These are phyloP conservation scores for Tagetes erecta DNA, from an alignment of 129 eudicot genomes.

Conservation along the genomic window DNA sequence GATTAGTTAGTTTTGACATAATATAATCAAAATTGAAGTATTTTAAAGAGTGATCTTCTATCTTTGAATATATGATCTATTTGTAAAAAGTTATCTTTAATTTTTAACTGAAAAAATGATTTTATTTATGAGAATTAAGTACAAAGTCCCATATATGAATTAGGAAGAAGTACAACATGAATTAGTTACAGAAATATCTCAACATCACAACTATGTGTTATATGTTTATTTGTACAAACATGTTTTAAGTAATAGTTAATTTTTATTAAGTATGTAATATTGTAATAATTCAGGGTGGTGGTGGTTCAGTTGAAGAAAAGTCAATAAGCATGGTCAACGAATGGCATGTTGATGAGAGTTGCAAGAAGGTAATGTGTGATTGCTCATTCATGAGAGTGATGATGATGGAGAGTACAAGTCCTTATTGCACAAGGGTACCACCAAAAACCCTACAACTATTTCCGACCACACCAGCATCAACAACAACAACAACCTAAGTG, in stretches of 20 bases:
- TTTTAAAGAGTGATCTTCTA: neutral
- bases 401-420: slow-evolving; percentile 39
- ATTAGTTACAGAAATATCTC: neutral
- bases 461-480: slow-evolving; percentile 53
- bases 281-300: slow-evolving; percentile 19
- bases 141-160: neutral
- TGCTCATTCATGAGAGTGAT: slow-evolving; percentile 42
- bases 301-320: slow-evolving; percentile 25
- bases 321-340: slow-evolving; percentile 29
- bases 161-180: neutral
- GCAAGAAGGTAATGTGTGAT: slow-evolving; percentile 32
- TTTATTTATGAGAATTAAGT: neutral
- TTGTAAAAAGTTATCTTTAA: neutral
- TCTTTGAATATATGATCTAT: neutral
- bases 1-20: neutral
- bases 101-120: neutral
- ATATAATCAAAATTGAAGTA: no score
- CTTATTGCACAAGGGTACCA: slow-evolving; percentile 46
- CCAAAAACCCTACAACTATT: slow-evolving; percentile 86
- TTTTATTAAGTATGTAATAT: neutral
- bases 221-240: neutral
- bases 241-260: no score
- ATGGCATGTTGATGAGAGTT: slow-evolving; percentile 41
- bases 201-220: neutral
- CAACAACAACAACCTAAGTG: slow-evolving; percentile 21